A percentile compares a stretch with the other conserved stretches of the same genome.
These are phyloP conservation scores for Blastobotrys buckinghamii DNA, from an alignment of 1,139 yeast genomes.

Conservation along the genomic window DNA sequence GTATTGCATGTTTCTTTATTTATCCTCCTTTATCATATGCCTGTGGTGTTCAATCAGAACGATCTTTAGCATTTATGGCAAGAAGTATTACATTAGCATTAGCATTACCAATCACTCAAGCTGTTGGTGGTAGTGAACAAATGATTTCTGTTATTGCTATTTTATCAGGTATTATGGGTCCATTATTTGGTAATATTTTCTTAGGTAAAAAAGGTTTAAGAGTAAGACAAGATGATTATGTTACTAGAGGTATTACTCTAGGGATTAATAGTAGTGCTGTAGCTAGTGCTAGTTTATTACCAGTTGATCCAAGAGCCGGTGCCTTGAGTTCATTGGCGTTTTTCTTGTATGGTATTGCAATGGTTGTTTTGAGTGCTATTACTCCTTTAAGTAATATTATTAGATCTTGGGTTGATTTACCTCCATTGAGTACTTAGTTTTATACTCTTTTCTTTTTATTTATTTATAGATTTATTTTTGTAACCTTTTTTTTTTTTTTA, in stretches of 20 bases:
- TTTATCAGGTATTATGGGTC: constrained; percentile 72
- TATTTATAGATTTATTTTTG: not conserved
- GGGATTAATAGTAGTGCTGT: constrained; percentile 81
- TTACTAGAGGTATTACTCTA: constrained; percentile 67
- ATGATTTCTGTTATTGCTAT: constrained; percentile 78
- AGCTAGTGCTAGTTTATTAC: constrained; percentile 68
- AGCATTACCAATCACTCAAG: constrained; percentile 64
- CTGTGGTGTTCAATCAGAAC: constrained; percentile 53
- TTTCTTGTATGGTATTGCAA: constrained; percentile 63
- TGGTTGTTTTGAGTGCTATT: constrained; percentile 65
- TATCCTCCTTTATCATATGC: constrained; percentile 65
- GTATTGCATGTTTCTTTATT: constrained; percentile 54
- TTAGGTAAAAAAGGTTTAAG: constrained; percentile 39
- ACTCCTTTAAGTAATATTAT: constrained; percentile 39
- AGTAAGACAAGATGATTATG: constrained; percentile 58
- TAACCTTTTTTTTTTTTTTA: not conserved
- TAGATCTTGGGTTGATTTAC: constrained; percentile 27
- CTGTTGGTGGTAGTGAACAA: constrained; percentile 63
- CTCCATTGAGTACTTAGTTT: not conserved
- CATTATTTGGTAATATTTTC: constrained; percentile 55
- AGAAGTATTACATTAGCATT: constrained; percentile 77
- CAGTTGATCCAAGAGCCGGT: constrained; percentile 72
- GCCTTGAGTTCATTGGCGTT: constrained; percentile 70
- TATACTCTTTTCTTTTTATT: not conserved
- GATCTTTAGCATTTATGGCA: constrained; percentile 72